A percentile compares a stretch with the other conserved stretches of the same genome.
These are phyloP conservation scores for Hagleromyces aurorensis DNA, from an alignment of 805 yeast species.

Conservation along the genomic window DNA sequence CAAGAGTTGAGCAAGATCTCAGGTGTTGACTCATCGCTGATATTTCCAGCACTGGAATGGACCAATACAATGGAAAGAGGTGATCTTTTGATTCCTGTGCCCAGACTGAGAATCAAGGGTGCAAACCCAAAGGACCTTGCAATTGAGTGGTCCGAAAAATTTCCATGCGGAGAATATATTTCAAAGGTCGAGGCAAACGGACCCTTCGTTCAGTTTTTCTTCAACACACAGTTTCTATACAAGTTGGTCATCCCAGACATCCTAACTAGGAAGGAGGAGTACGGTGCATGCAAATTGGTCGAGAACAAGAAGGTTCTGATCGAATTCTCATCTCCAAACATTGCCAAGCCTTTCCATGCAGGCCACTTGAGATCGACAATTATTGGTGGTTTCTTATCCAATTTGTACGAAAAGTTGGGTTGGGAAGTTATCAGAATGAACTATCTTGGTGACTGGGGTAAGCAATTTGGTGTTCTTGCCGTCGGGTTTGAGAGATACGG, in stretches of 20 bases:
- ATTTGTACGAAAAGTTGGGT: constrained; percentile 82
- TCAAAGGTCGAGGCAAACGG: constrained; percentile 75
- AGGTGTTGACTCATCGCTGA: constrained; percentile 59
- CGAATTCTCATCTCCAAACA: constrained; percentile 96
- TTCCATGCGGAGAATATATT: constrained; percentile 66
- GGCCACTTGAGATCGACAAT: constrained; percentile 97
- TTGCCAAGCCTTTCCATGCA: constrained; percentile 99
- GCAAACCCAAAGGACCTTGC: constrained; percentile 70
- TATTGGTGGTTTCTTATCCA: constrained; percentile 91
- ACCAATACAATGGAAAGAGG: constrained; percentile 83
- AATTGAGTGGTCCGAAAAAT: constrained; percentile 65
- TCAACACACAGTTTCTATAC: constrained; percentile 57
- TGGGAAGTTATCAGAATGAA: constrained; percentile 90
- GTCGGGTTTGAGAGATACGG: constrained; percentile 89
- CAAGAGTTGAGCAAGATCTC: constrained; percentile 66
- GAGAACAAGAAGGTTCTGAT: constrained; percentile 61
- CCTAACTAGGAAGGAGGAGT: constrained; percentile 48
- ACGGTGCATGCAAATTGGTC: constrained; percentile 73
- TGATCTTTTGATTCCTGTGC: constrained; percentile 86
- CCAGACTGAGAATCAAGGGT: constrained; percentile 82
- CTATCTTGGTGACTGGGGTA: constrained; percentile 99
- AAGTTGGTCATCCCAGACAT: constrained; percentile 64
- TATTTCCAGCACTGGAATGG: constrained; percentile 82
- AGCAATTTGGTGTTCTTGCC: constrained; percentile 94
- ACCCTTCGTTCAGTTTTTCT: constrained; percentile 84